These are phyloP conservation scores for Flaveria brownii DNA, from an alignment of 129 eudicot genomes.

Conservation along the genomic window DNA sequence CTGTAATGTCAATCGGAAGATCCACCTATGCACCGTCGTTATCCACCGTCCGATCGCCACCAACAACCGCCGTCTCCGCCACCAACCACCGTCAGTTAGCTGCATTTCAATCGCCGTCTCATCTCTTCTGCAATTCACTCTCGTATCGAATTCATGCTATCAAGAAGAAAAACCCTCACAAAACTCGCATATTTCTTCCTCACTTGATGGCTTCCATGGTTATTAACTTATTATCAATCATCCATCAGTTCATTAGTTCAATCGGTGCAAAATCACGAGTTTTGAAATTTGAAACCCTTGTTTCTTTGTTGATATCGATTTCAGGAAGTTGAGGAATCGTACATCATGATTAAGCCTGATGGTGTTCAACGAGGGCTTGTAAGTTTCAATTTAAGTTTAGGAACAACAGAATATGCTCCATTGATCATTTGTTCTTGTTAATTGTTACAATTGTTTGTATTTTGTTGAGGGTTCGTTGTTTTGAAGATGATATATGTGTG, in stretches of 20 bases:
- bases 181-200: constrained; percentile 69
- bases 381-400: constrained; percentile 30
- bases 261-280: not conserved
- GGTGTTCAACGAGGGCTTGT: constrained; percentile 98
- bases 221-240: not conserved
- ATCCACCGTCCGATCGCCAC: constrained; percentile 39
- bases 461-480: not conserved
- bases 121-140: constrained; percentile 47
- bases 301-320: not conserved
- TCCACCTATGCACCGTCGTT: constrained; percentile 23
- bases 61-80: constrained; percentile 36
- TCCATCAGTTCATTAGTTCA: not conserved
- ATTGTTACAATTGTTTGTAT: not conserved
- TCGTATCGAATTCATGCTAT: constrained; percentile 37
- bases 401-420: not conserved
- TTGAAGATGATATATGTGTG: not conserved
- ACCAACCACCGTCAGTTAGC: constrained; percentile 52
- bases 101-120: constrained; percentile 58
- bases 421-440: not conserved
- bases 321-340: constrained; percentile 79
- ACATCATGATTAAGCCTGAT: constrained; percentile 98
- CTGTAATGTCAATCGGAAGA: constrained; percentile 39
- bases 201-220: constrained; percentile 76
- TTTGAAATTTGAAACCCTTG: constrained; percentile 3
- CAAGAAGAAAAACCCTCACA: constrained; percentile 33